These are phyloP conservation scores for Myriosclerotinia duriaeana DNA, from an alignment of 2,329 filamentous ascomycete species.

Conservation along the genomic window DNA sequence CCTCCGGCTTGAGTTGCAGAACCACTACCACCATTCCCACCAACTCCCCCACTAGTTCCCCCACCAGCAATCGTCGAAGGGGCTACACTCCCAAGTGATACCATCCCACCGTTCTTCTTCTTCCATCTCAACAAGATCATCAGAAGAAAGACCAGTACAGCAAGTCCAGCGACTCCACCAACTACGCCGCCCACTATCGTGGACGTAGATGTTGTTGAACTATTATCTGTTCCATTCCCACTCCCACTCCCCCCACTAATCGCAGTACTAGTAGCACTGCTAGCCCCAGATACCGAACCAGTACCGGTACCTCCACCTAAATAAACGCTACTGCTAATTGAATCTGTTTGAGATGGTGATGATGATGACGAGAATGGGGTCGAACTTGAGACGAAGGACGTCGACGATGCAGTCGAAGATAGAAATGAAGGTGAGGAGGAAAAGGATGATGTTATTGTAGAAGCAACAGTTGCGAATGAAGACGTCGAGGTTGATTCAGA, in stretches of 20 bases:
- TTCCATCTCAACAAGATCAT: constrained; percentile 56
- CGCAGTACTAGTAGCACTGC: constrained; percentile 29
- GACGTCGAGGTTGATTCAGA: constrained; percentile 19
- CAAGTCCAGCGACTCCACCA: constrained; percentile 53
- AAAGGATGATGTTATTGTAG: constrained; percentile 21
- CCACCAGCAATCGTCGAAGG: constrained; percentile 38
- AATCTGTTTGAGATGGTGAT: constrained; percentile 19
- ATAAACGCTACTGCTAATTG: constrained; percentile 22
- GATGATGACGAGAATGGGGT: constrained; percentile 18
- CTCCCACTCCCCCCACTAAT: constrained; percentile 28
- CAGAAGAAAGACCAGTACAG: constrained; percentile 55
- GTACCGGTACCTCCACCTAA: constrained; percentile 26
- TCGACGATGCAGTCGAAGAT: constrained; percentile 23
- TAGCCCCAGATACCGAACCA: constrained; percentile 12
- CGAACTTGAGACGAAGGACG: constrained; percentile 16
- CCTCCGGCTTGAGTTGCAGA: constrained; percentile 31
- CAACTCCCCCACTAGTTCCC: constrained; percentile 44
- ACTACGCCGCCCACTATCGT: constrained; percentile 39
- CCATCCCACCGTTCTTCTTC: constrained; percentile 48
- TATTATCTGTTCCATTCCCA: constrained; percentile 22
- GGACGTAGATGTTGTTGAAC: constrained; percentile 33
- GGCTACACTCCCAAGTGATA: constrained; percentile 44
- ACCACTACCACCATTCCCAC: constrained; percentile 38
- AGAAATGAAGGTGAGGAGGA: constrained; percentile 13
- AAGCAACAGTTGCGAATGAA: constrained; percentile 25